Conservation (phyloP, 805 yeast genomes). For the Candida odintsovae region DNA sequence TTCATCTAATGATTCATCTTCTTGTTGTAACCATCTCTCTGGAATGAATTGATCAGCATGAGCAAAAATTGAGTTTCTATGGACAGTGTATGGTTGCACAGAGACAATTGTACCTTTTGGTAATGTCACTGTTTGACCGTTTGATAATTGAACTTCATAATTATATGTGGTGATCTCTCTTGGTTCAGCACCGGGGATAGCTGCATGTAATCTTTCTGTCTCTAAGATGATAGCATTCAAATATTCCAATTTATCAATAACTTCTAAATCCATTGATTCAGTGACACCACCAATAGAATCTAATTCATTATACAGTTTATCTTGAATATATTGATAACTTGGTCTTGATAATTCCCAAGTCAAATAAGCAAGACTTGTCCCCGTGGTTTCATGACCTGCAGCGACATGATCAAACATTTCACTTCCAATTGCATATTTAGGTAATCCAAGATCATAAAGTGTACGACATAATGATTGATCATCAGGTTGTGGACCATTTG, state of each 20-base stretch:
- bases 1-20: conserved; percentile 29
- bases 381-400: conserved; percentile 77
- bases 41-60: conserved; percentile 50
- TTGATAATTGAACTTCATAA: conserved; percentile 12
- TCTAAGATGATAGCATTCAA: conserved; percentile 61
- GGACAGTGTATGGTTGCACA: conserved; percentile 62
- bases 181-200: conserved; percentile 74
- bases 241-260: conserved; percentile 49
- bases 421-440: conserved; percentile 32
- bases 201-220: conserved; percentile 54
- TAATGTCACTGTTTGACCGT: conserved; percentile 24
- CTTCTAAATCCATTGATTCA: conserved; percentile 24
- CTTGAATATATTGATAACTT: conserved; percentile 39
- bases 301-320: conserved; percentile 42
- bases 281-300: conserved; percentile 29
- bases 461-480: conserved; percentile 17
- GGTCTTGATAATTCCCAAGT: conserved; percentile 55
- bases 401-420: conserved; percentile 60
- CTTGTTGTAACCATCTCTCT: conserved; percentile 51
- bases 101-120: conserved; percentile 55
- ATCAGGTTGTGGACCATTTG: conserved; percentile 11
- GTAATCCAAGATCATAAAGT: conserved; percentile 20
- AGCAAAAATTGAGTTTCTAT: conserved; percentile 39
- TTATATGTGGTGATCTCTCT: conserved; percentile 36
- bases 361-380: conserved; percentile 54